Base-by-base conservation (phyloP, 2,329 filamentous ascomycete genomes). In the Apiospora aurea region DNA sequence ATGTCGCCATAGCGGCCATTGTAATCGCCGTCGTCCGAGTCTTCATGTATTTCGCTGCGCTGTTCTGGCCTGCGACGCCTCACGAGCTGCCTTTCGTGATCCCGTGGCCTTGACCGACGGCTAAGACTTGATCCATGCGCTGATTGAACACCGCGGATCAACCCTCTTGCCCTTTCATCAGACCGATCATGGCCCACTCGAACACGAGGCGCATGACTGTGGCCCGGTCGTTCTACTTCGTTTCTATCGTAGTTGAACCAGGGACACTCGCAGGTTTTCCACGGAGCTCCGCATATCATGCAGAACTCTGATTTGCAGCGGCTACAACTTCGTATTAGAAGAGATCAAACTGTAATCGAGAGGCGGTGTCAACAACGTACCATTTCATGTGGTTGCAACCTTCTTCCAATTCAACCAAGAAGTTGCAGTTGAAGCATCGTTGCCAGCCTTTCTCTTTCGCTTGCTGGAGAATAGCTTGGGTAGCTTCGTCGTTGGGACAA, bases 301-400 rank as follows among this genome's bases (percentile, higher is more conserved):
- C 95, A 97, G 78, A 97, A 97, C 77, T 97, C 89, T 41, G 93
- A 93, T 70, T 89, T 92, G 78, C 95, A 97, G 71, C 91, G 93
- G 80, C 92, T 79, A 74, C 11, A 41, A n/a, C 16, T n/a, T 24
- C 18, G 34, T 64, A 34, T 64, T 64, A 64, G 21, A 41, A 38
- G 29, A 38, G 18, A 18, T 64, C 29, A 10, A 18, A n/a, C 18
- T 41, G 8, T 14, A 13, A 11, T 13, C 21, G n/a, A n/a, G 57
- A 41, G 4, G 34, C 34, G 8, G 8, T 64, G 73, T 84, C 73
- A 16, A 82, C 89, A 21, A 83, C 89, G 82, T 85, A 93, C 92
- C 94, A 97, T 41, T 90, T 94, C 90, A 97, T 96, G 80, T 96
- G 94, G 82, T 96, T 95, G 81, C 93, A 95, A 64, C 94, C 94